Percentiles rank a stretch among this genome's conserved stretches.
phyloP scores from a whole-genome alignment of 805 yeast species.

The Blastobotrys parvus region DNA sequence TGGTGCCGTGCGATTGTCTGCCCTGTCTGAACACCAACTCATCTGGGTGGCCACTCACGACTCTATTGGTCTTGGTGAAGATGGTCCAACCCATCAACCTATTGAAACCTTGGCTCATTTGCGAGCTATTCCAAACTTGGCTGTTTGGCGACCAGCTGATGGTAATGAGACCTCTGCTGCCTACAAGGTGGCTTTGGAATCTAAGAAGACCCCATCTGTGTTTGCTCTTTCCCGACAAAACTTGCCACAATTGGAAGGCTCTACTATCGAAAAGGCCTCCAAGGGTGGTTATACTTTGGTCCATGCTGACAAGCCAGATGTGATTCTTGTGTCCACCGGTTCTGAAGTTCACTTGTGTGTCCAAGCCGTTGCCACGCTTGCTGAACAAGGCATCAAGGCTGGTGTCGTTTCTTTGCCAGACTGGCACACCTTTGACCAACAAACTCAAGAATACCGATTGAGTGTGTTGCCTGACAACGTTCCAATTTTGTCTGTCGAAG shows the following conservation, averaged over 20 bases:
- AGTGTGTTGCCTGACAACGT: constrained; percentile 90
- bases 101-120: constrained; percentile 43
- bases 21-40: constrained; percentile 37
- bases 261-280: constrained; percentile 80
- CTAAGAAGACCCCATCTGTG: constrained; percentile 55
- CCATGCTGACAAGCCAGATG: constrained; percentile 52
- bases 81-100: constrained; percentile 53
- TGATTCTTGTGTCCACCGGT: constrained; percentile 84
- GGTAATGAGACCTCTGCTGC: constrained; percentile 46
- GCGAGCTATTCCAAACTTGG: constrained; percentile 43
- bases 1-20: constrained; percentile 44
- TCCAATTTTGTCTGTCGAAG: constrained; percentile 92
- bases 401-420: constrained; percentile 90
- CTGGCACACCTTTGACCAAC: constrained; percentile 80
- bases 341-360: constrained; percentile 84
- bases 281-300: constrained; percentile 88
- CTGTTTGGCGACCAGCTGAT: constrained; percentile 47
- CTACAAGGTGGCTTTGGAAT: constrained; percentile 50
- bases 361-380: constrained; percentile 70
- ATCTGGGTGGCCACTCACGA: constrained; percentile 51
- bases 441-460: constrained; percentile 69
- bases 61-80: constrained; percentile 51
- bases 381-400: constrained; percentile 58
- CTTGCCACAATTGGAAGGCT: constrained; percentile 86
- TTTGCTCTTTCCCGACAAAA: constrained; percentile 74